A percentile compares a stretch with the other conserved stretches of the same genome.
Evolutionary conservation across 1,139 yeast species (phyloP).

Genomic region (Diutina catenulata): DNA sequence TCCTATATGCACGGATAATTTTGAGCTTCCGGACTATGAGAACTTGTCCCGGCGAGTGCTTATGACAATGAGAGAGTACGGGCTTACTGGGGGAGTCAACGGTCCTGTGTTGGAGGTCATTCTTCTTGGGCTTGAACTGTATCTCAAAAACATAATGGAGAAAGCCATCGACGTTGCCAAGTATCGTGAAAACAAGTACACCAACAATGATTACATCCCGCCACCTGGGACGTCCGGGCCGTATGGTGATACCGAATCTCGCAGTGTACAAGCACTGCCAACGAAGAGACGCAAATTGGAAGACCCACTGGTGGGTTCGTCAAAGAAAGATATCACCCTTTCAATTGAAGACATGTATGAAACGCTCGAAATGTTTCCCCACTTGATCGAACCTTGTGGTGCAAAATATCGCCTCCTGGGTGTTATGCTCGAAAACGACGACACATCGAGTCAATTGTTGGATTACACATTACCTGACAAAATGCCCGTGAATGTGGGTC

Average conservation of each 20-base stretch:
- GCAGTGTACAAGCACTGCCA: neutral
- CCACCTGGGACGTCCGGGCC: slow-evolving; percentile 10
- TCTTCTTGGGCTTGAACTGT: slow-evolving; percentile 67
- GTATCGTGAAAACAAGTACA: slow-evolving; percentile 43
- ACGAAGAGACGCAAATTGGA: neutral
- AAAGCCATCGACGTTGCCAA: slow-evolving; percentile 63
- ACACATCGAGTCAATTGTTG: slow-evolving; percentile 15
- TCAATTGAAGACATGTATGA: slow-evolving; percentile 58
- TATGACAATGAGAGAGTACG: slow-evolving; percentile 85
- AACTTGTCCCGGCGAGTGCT: slow-evolving; percentile 57
- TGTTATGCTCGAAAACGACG: slow-evolving; percentile 50
- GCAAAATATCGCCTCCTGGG: slow-evolving; percentile 40
- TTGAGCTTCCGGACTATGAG: slow-evolving; percentile 75
- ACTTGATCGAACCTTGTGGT: slow-evolving; percentile 57
- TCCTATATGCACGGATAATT: slow-evolving; percentile 68
- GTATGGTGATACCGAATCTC: neutral
- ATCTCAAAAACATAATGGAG: slow-evolving; percentile 64
- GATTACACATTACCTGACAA: slow-evolving; percentile 33
- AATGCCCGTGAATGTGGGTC: no score
- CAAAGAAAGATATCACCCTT: slow-evolving; percentile 25
- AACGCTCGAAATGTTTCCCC: slow-evolving; percentile 54
- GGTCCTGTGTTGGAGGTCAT: slow-evolving; percentile 68
- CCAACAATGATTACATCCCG: slow-evolving; percentile 28
- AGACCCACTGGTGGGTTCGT: neutral
- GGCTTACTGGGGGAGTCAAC: slow-evolving; percentile 72